Percentiles rank a stretch among this genome's conserved stretches.
Conservation (phyloP, 2,329 filamentous ascomycete species). For the Fusarium sp. region DNA sequence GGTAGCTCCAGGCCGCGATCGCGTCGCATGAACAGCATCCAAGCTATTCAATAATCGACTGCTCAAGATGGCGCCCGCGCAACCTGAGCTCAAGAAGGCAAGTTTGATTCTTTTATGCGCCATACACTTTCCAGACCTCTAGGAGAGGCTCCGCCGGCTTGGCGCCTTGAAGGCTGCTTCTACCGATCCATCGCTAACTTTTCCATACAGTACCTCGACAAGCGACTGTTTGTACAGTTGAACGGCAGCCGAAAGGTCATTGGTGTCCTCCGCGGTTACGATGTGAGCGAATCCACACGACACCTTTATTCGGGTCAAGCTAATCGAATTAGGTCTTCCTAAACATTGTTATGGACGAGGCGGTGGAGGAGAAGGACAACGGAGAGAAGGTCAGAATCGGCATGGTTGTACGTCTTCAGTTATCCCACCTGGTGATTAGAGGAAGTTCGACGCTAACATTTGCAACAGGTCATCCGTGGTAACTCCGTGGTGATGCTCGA, state of each 20-base stretch:
- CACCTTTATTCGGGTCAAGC: neutral
- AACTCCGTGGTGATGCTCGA: conserved; percentile 99
- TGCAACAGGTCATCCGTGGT: conserved; percentile 85
- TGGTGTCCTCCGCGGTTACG: conserved; percentile 93
- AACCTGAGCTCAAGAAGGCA: conserved; percentile 99
- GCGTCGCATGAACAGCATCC: conserved; percentile 50
- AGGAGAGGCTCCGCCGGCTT: neutral
- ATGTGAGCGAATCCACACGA: conserved; percentile 72
- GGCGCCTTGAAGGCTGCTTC: conserved; percentile 8
- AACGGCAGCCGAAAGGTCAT: conserved; percentile 99
- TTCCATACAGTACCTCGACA: conserved; percentile 89
- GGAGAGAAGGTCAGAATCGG: conserved; percentile 92
- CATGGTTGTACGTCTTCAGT: conserved; percentile 80
- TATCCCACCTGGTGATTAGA: neutral
- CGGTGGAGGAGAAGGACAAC: conserved; percentile 92
- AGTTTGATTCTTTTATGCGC: conserved; percentile 1
- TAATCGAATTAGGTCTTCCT: conserved; percentile 82
- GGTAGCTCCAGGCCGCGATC: conserved; percentile 47
- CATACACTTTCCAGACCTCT: neutral
- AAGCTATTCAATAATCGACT: conserved; percentile 46
- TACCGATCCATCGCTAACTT: conserved; percentile 45
- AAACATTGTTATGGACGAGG: conserved; percentile 98
- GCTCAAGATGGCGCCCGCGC: conserved; percentile 93
- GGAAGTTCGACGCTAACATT: conserved; percentile 45
- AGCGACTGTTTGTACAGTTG: conserved; percentile 96